Conservation (phyloP, 176 grass and related monocot species). For the Cymbopogon citratus region DNA sequence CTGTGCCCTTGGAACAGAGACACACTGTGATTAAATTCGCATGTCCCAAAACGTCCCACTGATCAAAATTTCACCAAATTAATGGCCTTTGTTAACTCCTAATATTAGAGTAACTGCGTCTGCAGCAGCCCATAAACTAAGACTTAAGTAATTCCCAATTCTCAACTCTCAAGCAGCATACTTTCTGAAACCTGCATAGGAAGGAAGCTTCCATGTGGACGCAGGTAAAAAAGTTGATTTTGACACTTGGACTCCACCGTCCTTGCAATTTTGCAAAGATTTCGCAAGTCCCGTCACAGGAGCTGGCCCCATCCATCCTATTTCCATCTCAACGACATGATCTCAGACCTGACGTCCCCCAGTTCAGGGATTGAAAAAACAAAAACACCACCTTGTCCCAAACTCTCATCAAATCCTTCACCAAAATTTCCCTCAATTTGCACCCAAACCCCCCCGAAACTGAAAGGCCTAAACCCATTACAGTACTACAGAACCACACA, state of each 20-base stretch:
- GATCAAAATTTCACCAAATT: neutral
- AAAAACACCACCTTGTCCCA: neutral
- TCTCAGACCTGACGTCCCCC: neutral
- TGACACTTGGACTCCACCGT: neutral
- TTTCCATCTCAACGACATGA: neutral
- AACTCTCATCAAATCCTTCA: neutral
- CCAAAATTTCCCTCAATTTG: neutral
- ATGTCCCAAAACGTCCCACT: neutral
- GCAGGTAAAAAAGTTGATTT: constrained; percentile 6
- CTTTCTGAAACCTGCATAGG: neutral
- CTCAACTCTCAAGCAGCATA: neutral
- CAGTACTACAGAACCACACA: neutral
- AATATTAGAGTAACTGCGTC: neutral
- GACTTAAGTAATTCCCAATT: neutral
- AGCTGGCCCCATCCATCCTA: neutral
- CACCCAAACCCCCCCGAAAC: neutral
- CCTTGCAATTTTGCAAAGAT: neutral
- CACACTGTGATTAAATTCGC: neutral
- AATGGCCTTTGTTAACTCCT: neutral
- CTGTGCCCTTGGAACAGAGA: neutral
- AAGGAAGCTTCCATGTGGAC: neutral
- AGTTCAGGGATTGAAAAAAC: neutral
- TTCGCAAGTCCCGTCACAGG: neutral
- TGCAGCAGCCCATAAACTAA: neutral
- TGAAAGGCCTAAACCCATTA: neutral